Base-by-base conservation (phyloP, 176 grass and related monocot genomes). In the Elaeis guineensis region DNA sequence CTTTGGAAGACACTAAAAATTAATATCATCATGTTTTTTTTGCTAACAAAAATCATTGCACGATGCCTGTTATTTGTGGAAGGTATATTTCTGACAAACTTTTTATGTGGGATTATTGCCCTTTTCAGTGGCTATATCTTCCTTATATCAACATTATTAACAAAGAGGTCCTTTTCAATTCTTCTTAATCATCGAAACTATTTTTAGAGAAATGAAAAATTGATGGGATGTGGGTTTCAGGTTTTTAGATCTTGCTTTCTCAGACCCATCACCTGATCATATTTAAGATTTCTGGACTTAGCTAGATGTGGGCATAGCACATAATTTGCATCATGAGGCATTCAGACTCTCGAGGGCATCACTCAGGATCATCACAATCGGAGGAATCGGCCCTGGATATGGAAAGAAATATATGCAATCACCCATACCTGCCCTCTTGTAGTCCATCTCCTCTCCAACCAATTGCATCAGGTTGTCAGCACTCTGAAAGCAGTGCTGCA, bases 391-490 rank as follows among this genome's bases (percentile, higher is more conserved):
- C 79, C 48, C 75, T 81, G 58, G 84, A 92, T 21, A 75, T 86
- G 71, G 93, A 95, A 64, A 81, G 80, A 19, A 58, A 89, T 59
- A 72, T 67, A 67, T 26, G 64, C 35, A 54, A 80, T 59, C 72
- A 85, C 4, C 59, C 63, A 44, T 62, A 71, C 57, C 79, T 82
- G 51, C 79, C 75, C 30, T 32, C 21, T 0, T 68, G 74, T 70
- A 79, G 77, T 78, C 80, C 93, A 44, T 85, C 78, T 2, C 80
- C 70, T 63, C 59, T 92, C 30, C 93, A 98, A 66, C 93, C 93
- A 32, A 65, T 86, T 66, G 75, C 78, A 62, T 97, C 87, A 53
- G 92, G 80, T 53, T 77, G 87, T 25, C 79, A 86, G 54, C 83
- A 85, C 76, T 73, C 84, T 28, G 87, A 98, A 56, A 83, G 78